phyloP scores from a whole-genome alignment of 139 green algal species.

The Tetraselmis chui region DNA sequence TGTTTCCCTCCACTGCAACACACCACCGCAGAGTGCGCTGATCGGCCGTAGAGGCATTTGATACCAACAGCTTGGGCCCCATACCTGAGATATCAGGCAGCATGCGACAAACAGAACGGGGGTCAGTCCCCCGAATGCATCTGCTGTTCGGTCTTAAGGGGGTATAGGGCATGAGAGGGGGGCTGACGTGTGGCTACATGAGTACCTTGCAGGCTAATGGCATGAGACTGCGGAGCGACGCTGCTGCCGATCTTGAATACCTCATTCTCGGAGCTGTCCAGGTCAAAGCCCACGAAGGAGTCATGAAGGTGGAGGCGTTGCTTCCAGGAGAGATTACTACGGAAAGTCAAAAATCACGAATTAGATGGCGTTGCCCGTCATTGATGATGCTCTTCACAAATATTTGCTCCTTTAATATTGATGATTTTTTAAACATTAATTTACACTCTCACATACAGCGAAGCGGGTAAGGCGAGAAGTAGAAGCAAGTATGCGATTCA shows the following conservation, averaged over 20 bases:
- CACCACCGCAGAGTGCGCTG: background rate
- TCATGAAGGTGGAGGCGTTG: background rate
- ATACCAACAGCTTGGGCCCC: background rate
- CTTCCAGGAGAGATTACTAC: background rate
- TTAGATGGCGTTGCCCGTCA: too few relatives aligned
- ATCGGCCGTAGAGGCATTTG: background rate
- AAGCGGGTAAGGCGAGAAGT: too few relatives aligned
- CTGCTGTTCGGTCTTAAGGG: too few relatives aligned
- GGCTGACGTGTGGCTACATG: background rate
- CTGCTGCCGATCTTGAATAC: background rate
- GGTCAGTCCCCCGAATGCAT: background rate
- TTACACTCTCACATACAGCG: too few relatives aligned
- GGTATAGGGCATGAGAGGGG: too few relatives aligned
- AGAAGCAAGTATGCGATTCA: background rate
- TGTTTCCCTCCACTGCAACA: background rate
- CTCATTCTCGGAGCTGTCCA: background rate
- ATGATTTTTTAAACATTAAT: too few relatives aligned
- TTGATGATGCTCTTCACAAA: too few relatives aligned
- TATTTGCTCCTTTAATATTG: too few relatives aligned
- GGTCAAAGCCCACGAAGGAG: background rate
- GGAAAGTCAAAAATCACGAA: too few relatives aligned
- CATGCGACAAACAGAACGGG: background rate
- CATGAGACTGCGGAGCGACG: background rate
- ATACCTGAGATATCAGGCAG: background rate
- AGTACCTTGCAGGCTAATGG: background rate